phyloP scores from a whole-genome alignment of 1,284 basidiomycete species.

The Rhodotorula sp. region DNA sequence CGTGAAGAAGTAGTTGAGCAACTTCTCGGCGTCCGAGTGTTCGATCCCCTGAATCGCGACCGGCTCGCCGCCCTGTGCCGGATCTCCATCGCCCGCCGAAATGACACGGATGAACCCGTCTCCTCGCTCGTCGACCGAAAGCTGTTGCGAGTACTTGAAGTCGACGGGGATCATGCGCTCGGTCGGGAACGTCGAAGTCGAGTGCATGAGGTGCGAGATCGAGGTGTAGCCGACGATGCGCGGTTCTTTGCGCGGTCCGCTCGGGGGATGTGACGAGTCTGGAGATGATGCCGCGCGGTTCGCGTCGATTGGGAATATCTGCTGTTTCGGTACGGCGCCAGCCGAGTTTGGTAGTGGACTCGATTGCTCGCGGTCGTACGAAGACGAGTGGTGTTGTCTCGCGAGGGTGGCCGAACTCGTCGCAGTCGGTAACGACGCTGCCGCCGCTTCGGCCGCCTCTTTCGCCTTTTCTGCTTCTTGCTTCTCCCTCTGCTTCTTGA shows the following conservation, averaged over 20 bases:
- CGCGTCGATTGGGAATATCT: conserved; percentile 14
- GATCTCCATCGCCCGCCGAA: conserved; percentile 36
- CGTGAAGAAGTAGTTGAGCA: conserved; percentile 77
- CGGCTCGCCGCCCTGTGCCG: conserved; percentile 18
- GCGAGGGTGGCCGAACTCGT: conserved; percentile 13
- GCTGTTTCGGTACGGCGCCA: conserved; percentile 11
- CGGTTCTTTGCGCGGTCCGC: conserved; percentile 44
- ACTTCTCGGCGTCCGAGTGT: conserved; percentile 36
- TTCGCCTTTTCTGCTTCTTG: conserved; percentile 25
- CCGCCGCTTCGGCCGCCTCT: conserved; percentile 13
- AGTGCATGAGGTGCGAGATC: conserved; percentile 80
- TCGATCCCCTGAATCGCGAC: conserved; percentile 39
- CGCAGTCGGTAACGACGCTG: conserved; percentile 21
- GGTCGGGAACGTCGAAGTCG: conserved; percentile 70
- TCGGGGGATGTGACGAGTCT: conserved; percentile 10
- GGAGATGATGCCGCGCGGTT: conserved; percentile 12
- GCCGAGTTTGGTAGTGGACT: conserved; percentile 15
- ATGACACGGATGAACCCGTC: conserved; percentile 81
- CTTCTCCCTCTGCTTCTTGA: conserved; percentile 66
- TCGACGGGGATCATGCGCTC: conserved; percentile 59
- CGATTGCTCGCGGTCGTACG: conserved; percentile 14
- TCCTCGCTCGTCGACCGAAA: conserved; percentile 62
- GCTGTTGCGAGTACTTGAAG: conserved; percentile 49
- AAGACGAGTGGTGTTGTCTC: neutral
- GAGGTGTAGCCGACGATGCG: conserved; percentile 68